Conservation (phyloP, 208 protist genomes). For the Leishmania tropica region DNA sequence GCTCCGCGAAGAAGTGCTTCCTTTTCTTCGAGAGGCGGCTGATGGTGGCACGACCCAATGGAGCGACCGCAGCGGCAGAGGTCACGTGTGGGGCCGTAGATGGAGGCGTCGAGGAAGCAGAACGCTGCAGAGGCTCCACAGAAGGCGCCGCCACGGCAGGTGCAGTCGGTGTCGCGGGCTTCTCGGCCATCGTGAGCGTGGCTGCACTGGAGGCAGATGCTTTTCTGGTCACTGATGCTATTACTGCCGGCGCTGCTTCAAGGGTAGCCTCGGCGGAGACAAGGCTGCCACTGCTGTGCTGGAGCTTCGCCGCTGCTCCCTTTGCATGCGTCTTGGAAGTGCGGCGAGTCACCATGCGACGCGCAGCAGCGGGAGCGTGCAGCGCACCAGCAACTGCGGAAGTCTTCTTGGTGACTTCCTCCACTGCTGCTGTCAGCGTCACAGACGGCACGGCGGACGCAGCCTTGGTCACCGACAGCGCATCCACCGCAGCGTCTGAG, state of each 20-base stretch:
- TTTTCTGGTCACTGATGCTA: conserved; percentile 1
- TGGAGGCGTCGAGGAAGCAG: background rate
- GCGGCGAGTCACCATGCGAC: background rate
- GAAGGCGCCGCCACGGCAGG: background rate
- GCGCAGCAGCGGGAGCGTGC: conserved; percentile 1
- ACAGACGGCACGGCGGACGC: background rate
- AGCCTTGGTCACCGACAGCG: background rate
- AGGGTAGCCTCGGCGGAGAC: background rate
- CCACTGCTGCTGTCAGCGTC: background rate
- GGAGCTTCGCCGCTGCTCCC: background rate
- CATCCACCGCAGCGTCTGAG: background rate
- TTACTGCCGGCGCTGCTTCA: background rate
- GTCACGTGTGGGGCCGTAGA: background rate
- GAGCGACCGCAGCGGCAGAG: background rate
- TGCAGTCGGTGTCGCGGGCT: background rate
- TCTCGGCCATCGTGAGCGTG: background rate
- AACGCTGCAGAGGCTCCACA: background rate
- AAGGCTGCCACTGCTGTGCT: background rate
- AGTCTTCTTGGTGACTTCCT: background rate
- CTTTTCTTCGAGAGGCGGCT: background rate
- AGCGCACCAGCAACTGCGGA: background rate
- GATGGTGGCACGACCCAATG: background rate
- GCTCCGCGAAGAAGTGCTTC: conserved; percentile 4
- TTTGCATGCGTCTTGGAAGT: background rate
- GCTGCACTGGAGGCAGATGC: background rate